Conservation (phyloP, 495 filamentous ascomycete species). For the Aspergillus coremiiformis region DNA sequence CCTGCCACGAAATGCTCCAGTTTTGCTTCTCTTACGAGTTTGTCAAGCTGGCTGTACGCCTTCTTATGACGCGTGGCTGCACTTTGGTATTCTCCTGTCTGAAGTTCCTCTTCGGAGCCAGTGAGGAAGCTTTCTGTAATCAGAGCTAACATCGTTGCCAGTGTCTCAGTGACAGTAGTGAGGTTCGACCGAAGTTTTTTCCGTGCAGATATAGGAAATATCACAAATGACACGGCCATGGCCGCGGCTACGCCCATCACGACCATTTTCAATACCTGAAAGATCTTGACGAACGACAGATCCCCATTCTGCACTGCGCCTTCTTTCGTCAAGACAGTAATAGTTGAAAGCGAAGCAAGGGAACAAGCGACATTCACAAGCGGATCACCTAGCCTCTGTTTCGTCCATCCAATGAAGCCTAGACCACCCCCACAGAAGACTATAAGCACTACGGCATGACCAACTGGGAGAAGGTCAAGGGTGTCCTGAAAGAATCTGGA, state of each 20-base stretch:
- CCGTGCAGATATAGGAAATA: constrained; percentile 78
- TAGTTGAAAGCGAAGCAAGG: constrained; percentile 81
- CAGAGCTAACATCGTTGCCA: constrained; percentile 72
- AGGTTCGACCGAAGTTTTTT: constrained; percentile 67
- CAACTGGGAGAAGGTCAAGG: constrained; percentile 56
- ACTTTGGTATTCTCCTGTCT: constrained; percentile 52
- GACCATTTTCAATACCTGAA: constrained; percentile 85
- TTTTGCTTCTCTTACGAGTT: constrained; percentile 79
- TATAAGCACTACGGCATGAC: constrained; percentile 73
- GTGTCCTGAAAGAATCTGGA: constrained; percentile 66
- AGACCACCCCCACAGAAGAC: constrained; percentile 86
- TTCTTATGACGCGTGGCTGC: constrained; percentile 61
- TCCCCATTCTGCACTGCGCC: constrained; percentile 72
- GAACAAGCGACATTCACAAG: constrained; percentile 89
- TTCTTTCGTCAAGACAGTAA: constrained; percentile 89
- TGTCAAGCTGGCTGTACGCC: constrained; percentile 64
- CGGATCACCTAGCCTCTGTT: constrained; percentile 78
- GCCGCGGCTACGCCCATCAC: constrained; percentile 73
- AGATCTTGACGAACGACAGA: constrained; percentile 74
- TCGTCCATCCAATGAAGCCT: constrained; percentile 87
- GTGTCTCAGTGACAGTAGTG: constrained; percentile 63
- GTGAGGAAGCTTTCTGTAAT: constrained; percentile 82
- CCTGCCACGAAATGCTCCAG: constrained; percentile 83
- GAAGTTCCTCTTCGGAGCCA: constrained; percentile 73
- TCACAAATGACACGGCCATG: constrained; percentile 65